Evolutionary conservation across 2,329 filamentous ascomycete species (phyloP), one percentile per base, ranked within the genome.

Genomic region (Cladosporium sp.): DNA sequence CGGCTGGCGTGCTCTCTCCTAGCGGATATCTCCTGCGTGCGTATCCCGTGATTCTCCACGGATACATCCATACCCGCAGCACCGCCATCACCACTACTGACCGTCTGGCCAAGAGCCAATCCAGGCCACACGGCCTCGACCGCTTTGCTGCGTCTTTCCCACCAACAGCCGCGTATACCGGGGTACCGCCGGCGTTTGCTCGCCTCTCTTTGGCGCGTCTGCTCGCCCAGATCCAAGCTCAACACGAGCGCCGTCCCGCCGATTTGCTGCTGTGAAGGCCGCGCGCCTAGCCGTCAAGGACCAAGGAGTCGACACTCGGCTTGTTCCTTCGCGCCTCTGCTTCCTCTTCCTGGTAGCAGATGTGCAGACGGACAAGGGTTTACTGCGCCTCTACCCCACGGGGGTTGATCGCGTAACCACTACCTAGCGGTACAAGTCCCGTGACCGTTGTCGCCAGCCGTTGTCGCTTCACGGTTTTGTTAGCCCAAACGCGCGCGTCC

Each of bases 161-260:
- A 53, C 59, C 59, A 52, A 62, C 59, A 26, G 23, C 46, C 26
- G 29, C 44, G 23, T n/a, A 35, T 21, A 53, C 59, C 59, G 59
- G 23, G n/a, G 21, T 53, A 26, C 46, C 28, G 46, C 59, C 59
- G 59, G 59, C 59, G 46, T 53, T 31, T 53, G 21, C 28, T 26
- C 55, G 56, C 29, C 56, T 59, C 33, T 29, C 21, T 40, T n/a
- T 21, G 56, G 29, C 35, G 21, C 56, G 40, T 23, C 23, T 55
- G 46, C 40, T 21, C 40, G 56, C 56, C 31, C 31, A 33, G 31
- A 33, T 35, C 12, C 33, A 35, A 35, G 33, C 33, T 10, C 40
- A 21, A 40, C 55, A 59, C 35, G 56, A 46, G 26, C 23, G 33
- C 37, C 56, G 35, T 31, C 37, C 37, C 56, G 56, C 56, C 56